Evolutionary conservation across 495 filamentous ascomycete genomes (phyloP).

Genomic region (Penicillium paxilli): DNA sequence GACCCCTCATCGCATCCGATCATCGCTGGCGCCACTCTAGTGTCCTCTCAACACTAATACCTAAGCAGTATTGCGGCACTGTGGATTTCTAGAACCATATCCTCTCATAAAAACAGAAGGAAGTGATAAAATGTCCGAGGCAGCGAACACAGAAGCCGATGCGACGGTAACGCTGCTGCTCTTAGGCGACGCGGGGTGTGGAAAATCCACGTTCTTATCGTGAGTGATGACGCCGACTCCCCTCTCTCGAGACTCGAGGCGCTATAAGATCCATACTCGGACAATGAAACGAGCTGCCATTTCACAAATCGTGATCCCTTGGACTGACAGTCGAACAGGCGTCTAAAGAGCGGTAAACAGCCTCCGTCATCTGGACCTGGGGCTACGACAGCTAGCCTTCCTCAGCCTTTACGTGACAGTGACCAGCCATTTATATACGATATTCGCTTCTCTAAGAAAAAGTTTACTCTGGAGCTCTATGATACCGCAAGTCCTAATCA

Average conservation of each 20-base stretch:
- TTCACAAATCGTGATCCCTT: no score
- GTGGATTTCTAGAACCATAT: no score
- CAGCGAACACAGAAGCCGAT: constrained; percentile 14
- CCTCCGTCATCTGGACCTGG: constrained; percentile 4
- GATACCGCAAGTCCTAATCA: constrained; percentile 75
- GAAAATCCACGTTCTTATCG: constrained; percentile 89
- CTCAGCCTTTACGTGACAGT: constrained; percentile 60
- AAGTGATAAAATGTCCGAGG: constrained; percentile 11
- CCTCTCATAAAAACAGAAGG: no score
- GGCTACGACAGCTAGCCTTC: constrained; percentile 1
- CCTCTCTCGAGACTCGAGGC: no score
- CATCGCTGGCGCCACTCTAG: no score
- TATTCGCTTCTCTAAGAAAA: constrained; percentile 63
- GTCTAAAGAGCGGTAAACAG: constrained; percentile 27
- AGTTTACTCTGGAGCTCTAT: constrained; percentile 74
- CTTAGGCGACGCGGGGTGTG: constrained; percentile 76
- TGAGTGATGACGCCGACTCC: constrained; percentile 49
- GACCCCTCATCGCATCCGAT: no score
- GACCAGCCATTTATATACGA: constrained; percentile 86
- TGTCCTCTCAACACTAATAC: no score
- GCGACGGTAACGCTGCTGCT: constrained; percentile 68
- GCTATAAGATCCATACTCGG: no score
- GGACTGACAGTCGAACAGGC: constrained; percentile 15
- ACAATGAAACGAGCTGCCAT: no score
- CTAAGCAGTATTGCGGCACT: no score